Base-by-base conservation (phyloP, 2,329 filamentous ascomycete genomes). In the Raffaelea ambrosiae region DNA sequence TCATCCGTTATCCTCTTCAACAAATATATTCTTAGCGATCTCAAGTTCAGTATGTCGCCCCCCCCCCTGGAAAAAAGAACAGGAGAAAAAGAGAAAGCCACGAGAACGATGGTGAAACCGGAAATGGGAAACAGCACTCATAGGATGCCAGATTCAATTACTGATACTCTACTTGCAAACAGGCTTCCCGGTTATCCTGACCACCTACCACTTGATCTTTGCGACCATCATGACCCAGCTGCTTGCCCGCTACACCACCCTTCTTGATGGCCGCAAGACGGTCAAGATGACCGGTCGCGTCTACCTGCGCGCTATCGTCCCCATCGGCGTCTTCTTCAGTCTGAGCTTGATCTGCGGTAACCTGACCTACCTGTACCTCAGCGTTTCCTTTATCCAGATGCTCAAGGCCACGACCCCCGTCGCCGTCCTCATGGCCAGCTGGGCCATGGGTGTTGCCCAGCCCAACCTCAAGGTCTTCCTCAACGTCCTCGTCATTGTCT, bases 351-450 rank as follows among this genome's bases (percentile, higher is more conserved):
- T 97, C 64, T 96, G 89, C 69, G 89, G 90, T 63, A 97, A 97
- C 73, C 70, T 95, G 69, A 89, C 91, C 58, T 97, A 97, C 65
- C 79, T 96, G 48, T 95, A 96, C 69, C 80, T 97, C 52, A 93
- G 86, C 57, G 91, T 97, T 50, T 86, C 91, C 51, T 97, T 97
- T 68, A 97, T 97, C 61, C 91, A 97, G 76, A 97, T 97, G 91
- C 83, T 97, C 67, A 97, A 97, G 87, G 93, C 93, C 56, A 96
- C 89, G 40, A 97, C 88, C 29, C 93, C 93, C 16, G 90, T 97
- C 51, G 90, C 89, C 47, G 90, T 97, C 46, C 81, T 98, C 36
- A 69, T 97, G 56, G 85, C 88, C 38, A 88, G 88, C 56, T 97
- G 93, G 91, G 73, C 76, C 46, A 82, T 97, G 60, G 88, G 89